A percentile compares a stretch with the other conserved stretches of the same genome.
phyloP scores from a whole-genome alignment of 257 asterid species.

The Fraxinus anomala region DNA sequence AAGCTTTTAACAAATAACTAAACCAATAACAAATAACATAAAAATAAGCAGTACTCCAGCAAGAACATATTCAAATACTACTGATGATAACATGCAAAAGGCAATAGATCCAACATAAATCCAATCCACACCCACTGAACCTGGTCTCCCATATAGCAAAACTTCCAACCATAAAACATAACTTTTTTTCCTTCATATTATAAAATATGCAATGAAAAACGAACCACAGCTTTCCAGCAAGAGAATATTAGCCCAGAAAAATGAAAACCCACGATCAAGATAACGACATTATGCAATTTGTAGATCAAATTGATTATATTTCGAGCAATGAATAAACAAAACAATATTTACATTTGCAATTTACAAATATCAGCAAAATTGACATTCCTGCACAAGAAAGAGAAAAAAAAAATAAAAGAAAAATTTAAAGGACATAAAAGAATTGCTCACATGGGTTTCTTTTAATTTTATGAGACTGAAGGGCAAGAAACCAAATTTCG shows the following conservation, averaged over 20 bases:
- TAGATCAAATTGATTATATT: slow-evolving; percentile 15
- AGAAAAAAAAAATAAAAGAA: neutral
- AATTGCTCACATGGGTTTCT: slow-evolving; percentile 61
- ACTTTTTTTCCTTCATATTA: neutral
- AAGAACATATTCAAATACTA: slow-evolving; percentile 38
- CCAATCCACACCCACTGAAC: slow-evolving; percentile 80
- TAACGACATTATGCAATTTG: slow-evolving; percentile 42
- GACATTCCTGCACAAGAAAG: slow-evolving; percentile 4
- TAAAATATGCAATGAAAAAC: slow-evolving; percentile 22
- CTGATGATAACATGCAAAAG: slow-evolving; percentile 29
- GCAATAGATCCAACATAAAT: slow-evolving; percentile 82
- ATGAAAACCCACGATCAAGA: slow-evolving; percentile 40
- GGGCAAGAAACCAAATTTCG: neutral
- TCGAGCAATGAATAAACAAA: neutral
- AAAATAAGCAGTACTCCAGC: slow-evolving; percentile 32
- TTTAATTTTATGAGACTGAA: neutral
- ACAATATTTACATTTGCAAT: too few relatives aligned
- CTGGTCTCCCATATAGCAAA: slow-evolving; percentile 50
- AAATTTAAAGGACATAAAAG: neutral
- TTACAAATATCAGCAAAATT: neutral
- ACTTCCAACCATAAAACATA: slow-evolving; percentile 30
- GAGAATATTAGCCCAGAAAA: slow-evolving; percentile 30
- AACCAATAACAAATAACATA: slow-evolving; percentile 36
- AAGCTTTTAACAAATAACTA: slow-evolving; percentile 23
- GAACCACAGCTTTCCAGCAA: slow-evolving; percentile 32